Conservation (phyloP, 2,329 filamentous ascomycete genomes). For the Diplocarpon rosae region DNA sequence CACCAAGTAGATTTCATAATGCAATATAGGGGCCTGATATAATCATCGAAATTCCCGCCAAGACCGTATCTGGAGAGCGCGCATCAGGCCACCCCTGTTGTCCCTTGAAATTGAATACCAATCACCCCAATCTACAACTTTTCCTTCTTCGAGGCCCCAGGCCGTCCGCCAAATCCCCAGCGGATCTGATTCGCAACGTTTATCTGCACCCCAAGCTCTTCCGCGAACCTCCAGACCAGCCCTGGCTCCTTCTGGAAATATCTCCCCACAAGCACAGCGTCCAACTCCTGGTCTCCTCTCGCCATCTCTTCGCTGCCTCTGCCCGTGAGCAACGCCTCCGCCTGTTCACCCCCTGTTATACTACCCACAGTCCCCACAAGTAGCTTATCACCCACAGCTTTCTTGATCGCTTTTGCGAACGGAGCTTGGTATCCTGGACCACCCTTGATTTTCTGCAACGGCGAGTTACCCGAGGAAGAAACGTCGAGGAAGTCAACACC, state of each 20-base stretch:
- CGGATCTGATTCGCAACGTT: conserved; percentile 41
- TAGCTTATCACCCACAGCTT: conserved; percentile 53
- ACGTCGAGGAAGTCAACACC: conserved; percentile 71
- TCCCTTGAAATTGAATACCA: too few relatives aligned
- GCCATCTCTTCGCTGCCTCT: conserved; percentile 36
- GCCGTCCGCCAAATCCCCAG: conserved; percentile 41
- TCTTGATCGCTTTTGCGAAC: conserved; percentile 61
- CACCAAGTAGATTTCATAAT: too few relatives aligned
- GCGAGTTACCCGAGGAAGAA: conserved; percentile 54
- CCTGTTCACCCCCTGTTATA: conserved; percentile 35
- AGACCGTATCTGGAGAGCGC: too few relatives aligned
- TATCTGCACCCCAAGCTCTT: conserved; percentile 39
- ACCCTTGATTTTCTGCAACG: conserved; percentile 42
- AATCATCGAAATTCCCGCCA: too few relatives aligned
- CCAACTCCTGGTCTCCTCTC: conserved; percentile 33
- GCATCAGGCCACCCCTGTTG: too few relatives aligned
- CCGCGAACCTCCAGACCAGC: conserved; percentile 43
- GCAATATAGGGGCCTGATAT: too few relatives aligned
- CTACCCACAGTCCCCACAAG: conserved; percentile 37
- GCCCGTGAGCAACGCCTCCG: conserved; percentile 37
- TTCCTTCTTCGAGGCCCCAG: conserved; percentile 8
- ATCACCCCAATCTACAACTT: not conserved
- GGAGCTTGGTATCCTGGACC: conserved; percentile 60
- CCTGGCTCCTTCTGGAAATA: conserved; percentile 49
- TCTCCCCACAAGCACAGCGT: conserved; percentile 39